These are phyloP conservation scores for Didymella arachidicola DNA, from an alignment of 2,329 filamentous ascomycete genomes.

Conservation along the genomic window DNA sequence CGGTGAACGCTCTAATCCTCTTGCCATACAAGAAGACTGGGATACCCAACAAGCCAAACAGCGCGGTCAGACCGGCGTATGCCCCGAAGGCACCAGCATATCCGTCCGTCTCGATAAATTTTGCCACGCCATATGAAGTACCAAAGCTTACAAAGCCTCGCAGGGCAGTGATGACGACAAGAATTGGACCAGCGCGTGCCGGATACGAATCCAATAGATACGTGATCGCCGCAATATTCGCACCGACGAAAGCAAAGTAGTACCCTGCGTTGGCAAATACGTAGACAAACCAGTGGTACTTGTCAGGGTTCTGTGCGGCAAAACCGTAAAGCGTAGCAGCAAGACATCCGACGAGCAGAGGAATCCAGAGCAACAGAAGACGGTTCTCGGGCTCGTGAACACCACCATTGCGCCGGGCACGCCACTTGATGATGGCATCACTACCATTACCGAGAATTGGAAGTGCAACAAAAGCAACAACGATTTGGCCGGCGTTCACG, in stretches of 20 bases:
- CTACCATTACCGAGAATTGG: constrained; percentile 3
- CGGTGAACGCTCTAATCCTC: neutral
- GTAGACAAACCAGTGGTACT: neutral
- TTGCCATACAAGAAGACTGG: neutral
- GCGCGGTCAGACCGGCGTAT: neutral
- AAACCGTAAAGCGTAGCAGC: constrained; percentile 19
- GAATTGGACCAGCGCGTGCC: neutral
- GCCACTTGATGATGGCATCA: constrained; percentile 46
- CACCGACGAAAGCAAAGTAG: neutral
- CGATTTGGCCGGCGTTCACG: neutral
- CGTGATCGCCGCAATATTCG: neutral
- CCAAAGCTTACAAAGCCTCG: neutral
- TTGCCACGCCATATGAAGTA: neutral
- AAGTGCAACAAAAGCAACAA: neutral
- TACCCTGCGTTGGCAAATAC: neutral
- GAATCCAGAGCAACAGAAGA: constrained; percentile 50
- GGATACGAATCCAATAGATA: neutral
- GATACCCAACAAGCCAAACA: neutral
- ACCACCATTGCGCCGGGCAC: constrained; percentile 45
- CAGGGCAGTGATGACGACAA: neutral
- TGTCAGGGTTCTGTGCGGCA: neutral
- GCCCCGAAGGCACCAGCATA: neutral
- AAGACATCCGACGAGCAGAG: constrained; percentile 46
- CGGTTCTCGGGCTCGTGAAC: constrained; percentile 53
- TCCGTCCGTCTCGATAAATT: neutral